These are phyloP conservation scores for Penicillium ucsense DNA, from an alignment of 495 filamentous ascomycete genomes.

Conservation along the genomic window DNA sequence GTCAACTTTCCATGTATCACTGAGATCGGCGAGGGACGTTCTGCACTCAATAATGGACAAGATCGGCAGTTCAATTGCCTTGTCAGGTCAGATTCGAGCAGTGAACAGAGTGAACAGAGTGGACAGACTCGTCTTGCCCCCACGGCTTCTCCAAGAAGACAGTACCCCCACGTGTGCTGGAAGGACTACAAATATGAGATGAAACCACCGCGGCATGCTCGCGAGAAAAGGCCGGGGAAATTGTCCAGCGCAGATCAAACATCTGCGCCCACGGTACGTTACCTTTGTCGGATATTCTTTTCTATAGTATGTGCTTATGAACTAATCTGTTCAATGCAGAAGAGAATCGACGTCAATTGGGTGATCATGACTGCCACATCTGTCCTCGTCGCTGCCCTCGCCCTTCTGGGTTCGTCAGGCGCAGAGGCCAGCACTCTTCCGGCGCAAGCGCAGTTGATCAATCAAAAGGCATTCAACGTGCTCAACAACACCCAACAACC, in stretches of 20 bases:
- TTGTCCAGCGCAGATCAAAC: too few species aligned
- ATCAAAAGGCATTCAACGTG: conserved; percentile 14
- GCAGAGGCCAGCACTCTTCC: conserved; percentile 2
- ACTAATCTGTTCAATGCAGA: too few species aligned
- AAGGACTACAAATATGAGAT: neutral
- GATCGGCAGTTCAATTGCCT: too few species aligned
- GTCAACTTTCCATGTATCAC: too few species aligned
- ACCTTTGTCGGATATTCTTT: too few species aligned
- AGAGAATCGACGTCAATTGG: neutral
- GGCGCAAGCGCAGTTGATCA: conserved; percentile 11
- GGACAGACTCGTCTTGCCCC: neutral
- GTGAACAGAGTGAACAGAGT: neutral
- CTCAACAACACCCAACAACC: conserved; percentile 9
- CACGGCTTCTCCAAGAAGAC: neutral
- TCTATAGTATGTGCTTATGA: too few species aligned
- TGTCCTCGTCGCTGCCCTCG: neutral
- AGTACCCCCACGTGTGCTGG: neutral
- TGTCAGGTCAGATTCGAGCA: too few species aligned
- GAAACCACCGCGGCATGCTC: too few species aligned
- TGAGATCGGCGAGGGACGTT: too few species aligned
- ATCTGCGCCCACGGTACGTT: too few species aligned
- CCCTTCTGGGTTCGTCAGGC: neutral
- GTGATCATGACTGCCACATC: neutral
- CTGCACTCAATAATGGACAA: too few species aligned
- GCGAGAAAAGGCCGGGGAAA: too few species aligned